Base-by-base conservation (phyloP, 345 rosid genomes). In the Xanthoceras sorbifolium region DNA sequence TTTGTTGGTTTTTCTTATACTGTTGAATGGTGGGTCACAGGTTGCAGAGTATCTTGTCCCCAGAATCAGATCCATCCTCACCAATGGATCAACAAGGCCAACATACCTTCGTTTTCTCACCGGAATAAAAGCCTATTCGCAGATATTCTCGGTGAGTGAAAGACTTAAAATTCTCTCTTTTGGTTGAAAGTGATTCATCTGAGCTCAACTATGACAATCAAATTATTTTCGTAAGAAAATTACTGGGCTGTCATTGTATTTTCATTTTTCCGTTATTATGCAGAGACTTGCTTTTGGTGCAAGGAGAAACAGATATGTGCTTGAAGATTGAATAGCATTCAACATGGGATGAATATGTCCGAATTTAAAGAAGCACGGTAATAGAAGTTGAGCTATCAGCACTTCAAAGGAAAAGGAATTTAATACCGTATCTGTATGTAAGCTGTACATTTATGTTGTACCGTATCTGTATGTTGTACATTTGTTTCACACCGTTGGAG, bases 251-350 rank as follows among this genome's bases (percentile, higher is more conserved):
- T 76, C 34, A 69, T 75, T 63, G 6, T 61, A 36, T 81, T 34
- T 71, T 54, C 52, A 42, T 32, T 78, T n/a, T 57, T 59, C 7
- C 31, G 67, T 32, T 14, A 25, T 68, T 69, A 62, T 80, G 50
- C 91, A 95, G 98, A 87, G 99, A 90, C 73, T 95, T 55, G 99
- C 99, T 60, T 88, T 95, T 80, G 99, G 98, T 70, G 97, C 99
- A 34, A 88, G 98, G 88, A 93, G 92, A 88, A 95, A 95, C 71
- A 83, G 89, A 76, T 84, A 89, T 57, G 23, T 95, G 71, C 84
- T 85, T 40, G 98, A 95, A 88, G 95, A 94, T 52, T 90, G 84
- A 86, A 82, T 75, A 38, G 50, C 62, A 54, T 42, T 5, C 20
- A 50, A 60, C 14, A 0, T 17, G 25, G 46, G 31, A 70, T 48